Percentiles rank a stretch among this genome's conserved stretches.
Evolutionary conservation across 2,329 filamentous ascomycete genomes (phyloP).

Genomic region (Lachnellula occidentalis): DNA sequence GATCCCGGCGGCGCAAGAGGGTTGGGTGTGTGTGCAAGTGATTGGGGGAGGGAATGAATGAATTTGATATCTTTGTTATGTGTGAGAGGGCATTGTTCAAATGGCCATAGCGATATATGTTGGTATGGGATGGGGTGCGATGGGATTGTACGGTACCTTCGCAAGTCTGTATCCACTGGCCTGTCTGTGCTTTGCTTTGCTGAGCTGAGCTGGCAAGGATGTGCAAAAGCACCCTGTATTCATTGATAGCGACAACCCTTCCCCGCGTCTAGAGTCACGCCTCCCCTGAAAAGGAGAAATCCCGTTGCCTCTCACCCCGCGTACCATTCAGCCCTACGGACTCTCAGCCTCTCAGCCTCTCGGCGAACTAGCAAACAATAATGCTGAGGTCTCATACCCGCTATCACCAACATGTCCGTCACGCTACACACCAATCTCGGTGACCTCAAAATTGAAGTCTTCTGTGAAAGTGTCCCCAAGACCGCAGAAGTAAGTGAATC

Average conservation of each 20-base stretch:
- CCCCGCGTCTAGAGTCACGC: not conserved
- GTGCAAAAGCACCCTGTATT: not conserved
- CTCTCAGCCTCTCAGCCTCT: too few species aligned
- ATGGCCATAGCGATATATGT: too few species aligned
- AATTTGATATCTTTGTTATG: too few species aligned
- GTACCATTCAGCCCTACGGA: slow-evolving; percentile 16
- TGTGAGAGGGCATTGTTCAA: too few species aligned
- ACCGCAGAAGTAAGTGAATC: slow-evolving; percentile 65
- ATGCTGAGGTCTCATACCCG: slow-evolving; percentile 5
- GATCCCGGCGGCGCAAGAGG: not conserved
- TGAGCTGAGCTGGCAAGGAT: not conserved
- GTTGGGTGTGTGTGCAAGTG: not conserved
- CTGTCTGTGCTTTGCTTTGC: not conserved
- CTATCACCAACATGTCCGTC: slow-evolving; percentile 49
- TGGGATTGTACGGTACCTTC: too few species aligned
- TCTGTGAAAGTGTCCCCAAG: slow-evolving; percentile 90
- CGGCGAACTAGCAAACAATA: not conserved
- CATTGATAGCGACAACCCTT: not conserved
- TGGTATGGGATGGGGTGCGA: too few species aligned
- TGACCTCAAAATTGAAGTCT: slow-evolving; percentile 91
- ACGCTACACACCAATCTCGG: slow-evolving; percentile 83
- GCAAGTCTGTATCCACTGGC: too few species aligned
- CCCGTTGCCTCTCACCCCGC: not conserved
- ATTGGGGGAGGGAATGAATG: not conserved
- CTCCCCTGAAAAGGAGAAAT: not conserved